A percentile compares a stretch with the other conserved stretches of the same genome.
Evolutionary conservation across 2,329 filamentous ascomycete species (phyloP).

Genomic region (Talaromyces rugulosus): DNA sequence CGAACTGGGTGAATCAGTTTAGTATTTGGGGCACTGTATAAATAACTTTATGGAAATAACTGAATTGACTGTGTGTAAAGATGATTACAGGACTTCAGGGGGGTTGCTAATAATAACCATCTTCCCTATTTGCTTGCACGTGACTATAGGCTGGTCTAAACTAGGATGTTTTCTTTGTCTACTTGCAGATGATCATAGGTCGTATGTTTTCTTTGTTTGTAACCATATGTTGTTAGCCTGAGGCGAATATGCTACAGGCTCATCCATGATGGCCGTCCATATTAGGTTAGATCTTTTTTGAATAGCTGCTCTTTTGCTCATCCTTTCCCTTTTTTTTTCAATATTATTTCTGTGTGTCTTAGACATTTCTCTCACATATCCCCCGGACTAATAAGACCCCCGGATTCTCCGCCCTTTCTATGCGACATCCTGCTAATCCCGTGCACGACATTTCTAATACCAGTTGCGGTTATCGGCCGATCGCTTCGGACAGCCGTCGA

Average conservation of each 20-base stretch:
- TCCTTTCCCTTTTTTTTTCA: background rate
- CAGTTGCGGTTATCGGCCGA: background rate
- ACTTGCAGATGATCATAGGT: no score
- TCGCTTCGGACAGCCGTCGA: background rate
- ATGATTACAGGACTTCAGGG: no score
- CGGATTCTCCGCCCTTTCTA: background rate
- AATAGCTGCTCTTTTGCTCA: background rate
- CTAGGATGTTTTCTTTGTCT: no score
- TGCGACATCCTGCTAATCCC: background rate
- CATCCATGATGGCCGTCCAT: background rate
- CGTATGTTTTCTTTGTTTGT: no score
- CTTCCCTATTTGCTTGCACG: no score
- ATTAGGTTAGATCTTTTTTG: background rate
- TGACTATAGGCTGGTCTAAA: no score
- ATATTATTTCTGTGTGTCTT: background rate
- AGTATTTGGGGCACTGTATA: no score
- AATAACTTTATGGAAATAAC: no score
- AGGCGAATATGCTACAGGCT: background rate
- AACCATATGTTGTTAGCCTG: no score
- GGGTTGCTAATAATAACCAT: no score
- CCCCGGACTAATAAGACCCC: background rate
- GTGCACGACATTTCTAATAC: background rate
- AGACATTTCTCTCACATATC: background rate
- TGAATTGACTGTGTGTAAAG: no score
- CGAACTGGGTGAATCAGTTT: no score